These are phyloP conservation scores for Styphnolobium japonicum DNA, from an alignment of 306 rosid genomes.

Conservation along the genomic window DNA sequence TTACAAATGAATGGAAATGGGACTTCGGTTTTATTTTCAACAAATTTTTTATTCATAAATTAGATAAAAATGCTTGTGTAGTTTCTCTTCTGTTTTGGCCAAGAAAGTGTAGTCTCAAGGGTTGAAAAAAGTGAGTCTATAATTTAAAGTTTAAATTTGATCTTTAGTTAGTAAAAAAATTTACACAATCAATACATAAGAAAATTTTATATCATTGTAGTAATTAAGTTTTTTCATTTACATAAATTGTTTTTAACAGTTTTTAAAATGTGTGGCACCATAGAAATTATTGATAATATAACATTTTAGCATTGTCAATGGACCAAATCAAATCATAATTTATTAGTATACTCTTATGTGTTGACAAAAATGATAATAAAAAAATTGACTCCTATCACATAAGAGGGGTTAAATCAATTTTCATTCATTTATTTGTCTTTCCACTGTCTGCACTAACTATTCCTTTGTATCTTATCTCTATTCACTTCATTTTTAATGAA, in stretches of 20 bases:
- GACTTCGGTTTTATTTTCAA: too few species aligned
- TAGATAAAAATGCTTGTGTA: too few species aligned
- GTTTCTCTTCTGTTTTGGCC: too few species aligned
- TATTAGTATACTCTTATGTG: neutral
- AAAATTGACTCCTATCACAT: neutral
- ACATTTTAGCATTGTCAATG: neutral
- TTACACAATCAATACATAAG: neutral
- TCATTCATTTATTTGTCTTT: slow-evolving; percentile 7
- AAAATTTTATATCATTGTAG: neutral
- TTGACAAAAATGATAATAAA: neutral
- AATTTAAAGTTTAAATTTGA: neutral
- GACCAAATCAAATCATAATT: neutral
- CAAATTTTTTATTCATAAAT: too few species aligned
- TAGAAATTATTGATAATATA: neutral
- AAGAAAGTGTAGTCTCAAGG: neutral
- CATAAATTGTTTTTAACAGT: neutral
- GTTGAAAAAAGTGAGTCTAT: neutral
- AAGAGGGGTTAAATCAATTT: neutral
- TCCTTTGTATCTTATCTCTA: neutral
- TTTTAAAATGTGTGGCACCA: neutral
- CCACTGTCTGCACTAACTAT: neutral
- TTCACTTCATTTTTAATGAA: slow-evolving; percentile 1
- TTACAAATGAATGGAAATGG: too few species aligned
- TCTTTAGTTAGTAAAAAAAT: neutral
- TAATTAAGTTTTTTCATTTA: neutral